Evolutionary conservation across 768 basidiomycete species (phyloP), one percentile per base, ranked within the genome.

Genomic region (Russula abietina): DNA sequence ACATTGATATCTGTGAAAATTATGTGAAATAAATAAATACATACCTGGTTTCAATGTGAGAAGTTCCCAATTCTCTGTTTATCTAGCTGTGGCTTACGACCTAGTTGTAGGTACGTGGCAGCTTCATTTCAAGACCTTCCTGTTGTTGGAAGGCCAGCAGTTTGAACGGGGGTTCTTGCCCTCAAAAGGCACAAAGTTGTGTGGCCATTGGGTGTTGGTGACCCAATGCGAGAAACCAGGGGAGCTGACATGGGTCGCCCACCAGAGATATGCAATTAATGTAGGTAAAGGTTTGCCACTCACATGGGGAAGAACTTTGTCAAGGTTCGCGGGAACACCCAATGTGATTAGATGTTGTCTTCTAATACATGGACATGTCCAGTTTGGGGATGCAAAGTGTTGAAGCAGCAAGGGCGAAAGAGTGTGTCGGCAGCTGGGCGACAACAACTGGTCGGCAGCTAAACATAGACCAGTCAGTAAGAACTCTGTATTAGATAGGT

Each of bases 251-350:
- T 79, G 2, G 91, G 89, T 51, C 91, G 81, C 24, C 92, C 93
- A 30, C 92, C 93, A 30, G 83, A 83, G 55, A 97, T 91, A 65
- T 93, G 85, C 48, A 96, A n/a, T n/a, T n/a, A n/a, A 78, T n/a
- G 86, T 81, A 3, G 94, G 94, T 39, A 96, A 78, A 7, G 82
- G 76, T 69, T 84, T 87, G 49, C 81, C 80, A 62, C 78, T 82
- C 10, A 81, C 78, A 52, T 81, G 83, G 2, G 90, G 89, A 45
- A 91, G 77, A 9, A 96, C 86, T 75, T 98, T 94, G 71, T 98
- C 95, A 7, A 98, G 79, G 71, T 98, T 98, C 57, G 97, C 91
- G 4, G 95, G 95, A 51, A 98, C 87, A 26, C 95, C 95, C 28
- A 98, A 83, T 14, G 91, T 76, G 64, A 96, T 96, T 53, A 98